These are phyloP conservation scores for Alternaria novae-zelandiae DNA, from an alignment of 2,329 filamentous ascomycete species.

Conservation along the genomic window DNA sequence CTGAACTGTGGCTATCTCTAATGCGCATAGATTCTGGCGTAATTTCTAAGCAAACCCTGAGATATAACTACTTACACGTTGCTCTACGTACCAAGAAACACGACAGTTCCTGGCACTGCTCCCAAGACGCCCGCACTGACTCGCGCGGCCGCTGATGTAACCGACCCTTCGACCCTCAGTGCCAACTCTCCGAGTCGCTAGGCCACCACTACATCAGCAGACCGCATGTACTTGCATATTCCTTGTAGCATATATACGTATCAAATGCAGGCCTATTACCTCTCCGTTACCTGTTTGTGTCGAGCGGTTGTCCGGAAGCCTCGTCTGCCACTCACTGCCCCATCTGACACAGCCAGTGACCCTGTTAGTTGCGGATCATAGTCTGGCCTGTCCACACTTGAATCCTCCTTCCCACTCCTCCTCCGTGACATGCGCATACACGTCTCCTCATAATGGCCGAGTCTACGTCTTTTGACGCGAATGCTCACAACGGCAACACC, in stretches of 20 bases:
- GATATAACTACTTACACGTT: not conserved
- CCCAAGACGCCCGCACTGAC: slow-evolving; percentile 10
- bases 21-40: not conserved
- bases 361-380: slow-evolving; percentile 30
- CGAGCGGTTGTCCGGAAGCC: slow-evolving; percentile 1
- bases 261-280: not conserved
- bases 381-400: slow-evolving; percentile 39
- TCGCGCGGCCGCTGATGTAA: slow-evolving; percentile 21
- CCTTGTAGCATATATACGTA: not conserved
- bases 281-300: slow-evolving; percentile 5
- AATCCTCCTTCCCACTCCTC: slow-evolving; percentile 13
- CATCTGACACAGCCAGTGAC: slow-evolving; percentile 28
- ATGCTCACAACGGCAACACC: slow-evolving; percentile 29
- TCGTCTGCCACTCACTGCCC: slow-evolving; percentile 14
- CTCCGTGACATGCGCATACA: slow-evolving; percentile 29
- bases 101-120: not conserved
- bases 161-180: not conserved
- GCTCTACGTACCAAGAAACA: not conserved
- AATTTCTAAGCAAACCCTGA: not conserved
- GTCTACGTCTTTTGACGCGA: slow-evolving; percentile 38
- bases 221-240: not conserved
- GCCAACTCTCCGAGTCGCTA: not conserved
- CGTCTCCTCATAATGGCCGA: slow-evolving; percentile 38
- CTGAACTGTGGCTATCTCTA: not conserved
- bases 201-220: not conserved